Evolutionary conservation across 805 yeast species (phyloP).

Genomic region (Lachancea mirantina): DNA sequence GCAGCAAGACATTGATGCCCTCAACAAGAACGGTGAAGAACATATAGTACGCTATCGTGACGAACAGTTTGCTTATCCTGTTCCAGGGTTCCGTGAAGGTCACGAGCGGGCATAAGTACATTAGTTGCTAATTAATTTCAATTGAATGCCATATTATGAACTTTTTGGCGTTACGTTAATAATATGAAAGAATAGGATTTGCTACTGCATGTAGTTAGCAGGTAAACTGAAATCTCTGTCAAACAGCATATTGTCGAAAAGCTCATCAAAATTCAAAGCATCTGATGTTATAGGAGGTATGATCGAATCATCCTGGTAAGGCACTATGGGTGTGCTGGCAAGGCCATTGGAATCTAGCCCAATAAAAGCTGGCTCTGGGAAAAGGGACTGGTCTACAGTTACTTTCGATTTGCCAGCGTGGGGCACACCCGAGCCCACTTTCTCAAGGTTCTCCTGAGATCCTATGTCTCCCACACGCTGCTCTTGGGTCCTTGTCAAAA

Average conservation of each 20-base stretch:
- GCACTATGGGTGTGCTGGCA: too few species aligned
- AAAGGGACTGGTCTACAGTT: background rate
- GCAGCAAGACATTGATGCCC: constrained; percentile 35
- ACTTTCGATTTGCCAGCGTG: background rate
- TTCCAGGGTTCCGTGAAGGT: constrained; percentile 31
- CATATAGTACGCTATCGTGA: constrained; percentile 31
- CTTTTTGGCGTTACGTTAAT: background rate
- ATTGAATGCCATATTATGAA: background rate
- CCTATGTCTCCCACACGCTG: too few species aligned
- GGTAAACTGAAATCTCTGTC: constrained; percentile 9
- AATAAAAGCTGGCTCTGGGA: too few species aligned
- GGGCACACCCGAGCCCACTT: too few species aligned
- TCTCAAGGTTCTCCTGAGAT: too few species aligned
- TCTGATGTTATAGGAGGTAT: constrained; percentile 1
- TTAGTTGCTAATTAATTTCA: background rate
- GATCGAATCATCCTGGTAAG: too few species aligned
- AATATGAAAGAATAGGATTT: background rate
- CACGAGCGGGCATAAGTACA: constrained; percentile 5
- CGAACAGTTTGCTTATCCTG: constrained; percentile 19
- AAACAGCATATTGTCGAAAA: constrained; percentile 6
- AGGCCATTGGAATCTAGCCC: too few species aligned
- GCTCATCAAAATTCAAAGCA: constrained; percentile 5
- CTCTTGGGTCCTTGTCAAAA: too few species aligned
- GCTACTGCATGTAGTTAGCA: constrained; percentile 1
- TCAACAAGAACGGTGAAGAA: constrained; percentile 29